Conservation (phyloP, 768 basidiomycete genomes). For the Leucocoprinus leucothites region DNA sequence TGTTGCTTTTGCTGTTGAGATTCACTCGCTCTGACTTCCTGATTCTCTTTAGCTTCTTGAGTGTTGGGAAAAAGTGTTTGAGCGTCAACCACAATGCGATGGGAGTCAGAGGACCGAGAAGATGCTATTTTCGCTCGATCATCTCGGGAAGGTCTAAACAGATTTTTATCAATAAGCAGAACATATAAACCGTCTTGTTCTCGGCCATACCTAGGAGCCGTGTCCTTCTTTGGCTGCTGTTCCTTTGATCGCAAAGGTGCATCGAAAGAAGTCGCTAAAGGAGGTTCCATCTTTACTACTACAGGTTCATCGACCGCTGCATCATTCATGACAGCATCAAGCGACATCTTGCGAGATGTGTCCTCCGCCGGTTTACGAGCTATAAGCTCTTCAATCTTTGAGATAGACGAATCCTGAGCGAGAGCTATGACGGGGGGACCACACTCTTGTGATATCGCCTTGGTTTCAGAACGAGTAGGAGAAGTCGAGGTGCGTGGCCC, state of each 20-base stretch:
- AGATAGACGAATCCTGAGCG: background rate
- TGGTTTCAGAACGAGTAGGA: background rate
- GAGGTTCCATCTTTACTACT: conserved; percentile 4
- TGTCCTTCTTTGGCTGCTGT: background rate
- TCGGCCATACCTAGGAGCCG: background rate
- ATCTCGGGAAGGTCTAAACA: background rate
- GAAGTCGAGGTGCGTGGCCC: background rate
- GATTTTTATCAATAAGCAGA: background rate
- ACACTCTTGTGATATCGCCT: conserved; percentile 1
- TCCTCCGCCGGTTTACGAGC: background rate
- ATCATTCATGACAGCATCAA: conserved; percentile 8
- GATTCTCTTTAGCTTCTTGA: background rate
- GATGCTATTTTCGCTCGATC: background rate
- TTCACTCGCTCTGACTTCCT: conserved; percentile 4
- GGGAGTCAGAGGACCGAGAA: background rate
- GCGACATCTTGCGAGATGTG: conserved; percentile 2
- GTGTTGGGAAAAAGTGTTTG: background rate
- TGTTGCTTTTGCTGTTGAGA: conserved; percentile 26
- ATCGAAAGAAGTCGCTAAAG: background rate
- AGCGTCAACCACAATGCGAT: background rate
- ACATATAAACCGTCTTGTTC: background rate
- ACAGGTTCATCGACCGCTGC: background rate
- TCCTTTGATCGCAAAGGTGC: background rate
- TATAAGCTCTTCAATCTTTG: background rate
- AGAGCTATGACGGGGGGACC: background rate